These are phyloP conservation scores for Colletotrichum lupini DNA, from an alignment of 2,329 filamentous ascomycete species.

Conservation along the genomic window DNA sequence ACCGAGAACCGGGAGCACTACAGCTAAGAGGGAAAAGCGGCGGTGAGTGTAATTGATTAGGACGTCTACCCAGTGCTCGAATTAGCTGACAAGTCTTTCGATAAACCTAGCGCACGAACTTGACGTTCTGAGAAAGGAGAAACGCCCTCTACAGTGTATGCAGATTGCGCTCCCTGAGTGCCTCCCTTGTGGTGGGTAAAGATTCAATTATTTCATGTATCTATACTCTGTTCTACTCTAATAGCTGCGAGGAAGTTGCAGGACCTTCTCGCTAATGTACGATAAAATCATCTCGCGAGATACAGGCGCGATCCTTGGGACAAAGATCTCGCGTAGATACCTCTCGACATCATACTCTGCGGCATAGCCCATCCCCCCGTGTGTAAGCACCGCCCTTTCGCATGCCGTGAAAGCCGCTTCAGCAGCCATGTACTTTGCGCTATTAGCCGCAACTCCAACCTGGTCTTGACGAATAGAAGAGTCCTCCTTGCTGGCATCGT, in stretches of 20 bases:
- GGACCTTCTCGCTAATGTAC: conserved; percentile 75
- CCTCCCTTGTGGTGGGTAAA: too few species aligned
- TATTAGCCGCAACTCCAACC: conserved; percentile 74
- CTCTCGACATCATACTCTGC: conserved; percentile 74
- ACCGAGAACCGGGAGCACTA: neutral
- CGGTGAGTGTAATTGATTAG: too few species aligned
- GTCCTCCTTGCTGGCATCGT: conserved; percentile 65
- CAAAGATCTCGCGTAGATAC: conserved; percentile 72
- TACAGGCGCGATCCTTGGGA: conserved; percentile 73
- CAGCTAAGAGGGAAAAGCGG: too few species aligned
- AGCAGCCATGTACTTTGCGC: conserved; percentile 76
- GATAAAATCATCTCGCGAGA: conserved; percentile 82
- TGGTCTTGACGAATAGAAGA: conserved; percentile 62
- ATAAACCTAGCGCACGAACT: too few species aligned
- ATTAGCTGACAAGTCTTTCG: too few species aligned
- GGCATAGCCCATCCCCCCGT: conserved; percentile 75
- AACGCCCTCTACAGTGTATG: too few species aligned
- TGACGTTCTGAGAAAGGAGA: too few species aligned
- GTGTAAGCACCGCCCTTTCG: conserved; percentile 68
- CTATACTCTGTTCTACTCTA: conserved; percentile 43
- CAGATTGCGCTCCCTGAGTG: too few species aligned
- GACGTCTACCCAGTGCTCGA: too few species aligned
- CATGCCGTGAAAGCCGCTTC: conserved; percentile 73
- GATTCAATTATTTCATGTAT: too few species aligned
- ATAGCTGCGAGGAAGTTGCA: conserved; percentile 76